These are phyloP conservation scores for Albatrellus ellisii DNA, from an alignment of 768 basidiomycete genomes.

Conservation along the genomic window DNA sequence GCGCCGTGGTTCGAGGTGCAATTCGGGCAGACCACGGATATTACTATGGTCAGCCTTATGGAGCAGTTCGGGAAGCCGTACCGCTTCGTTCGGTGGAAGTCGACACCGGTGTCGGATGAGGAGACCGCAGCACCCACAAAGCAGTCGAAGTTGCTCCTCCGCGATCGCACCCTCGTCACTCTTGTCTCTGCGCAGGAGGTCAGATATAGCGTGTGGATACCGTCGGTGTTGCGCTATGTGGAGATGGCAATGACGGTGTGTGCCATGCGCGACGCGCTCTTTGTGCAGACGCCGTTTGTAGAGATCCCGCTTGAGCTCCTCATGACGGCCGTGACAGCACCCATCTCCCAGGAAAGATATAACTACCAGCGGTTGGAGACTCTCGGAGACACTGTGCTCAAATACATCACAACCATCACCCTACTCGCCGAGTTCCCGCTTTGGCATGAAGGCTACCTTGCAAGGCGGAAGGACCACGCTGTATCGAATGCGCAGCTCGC, in stretches of 20 bases:
- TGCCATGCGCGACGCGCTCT: conserved; percentile 36
- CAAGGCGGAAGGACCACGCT: conserved; percentile 55
- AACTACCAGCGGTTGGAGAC: conserved; percentile 71
- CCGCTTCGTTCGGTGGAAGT: conserved; percentile 46
- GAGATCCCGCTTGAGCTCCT: conserved; percentile 35
- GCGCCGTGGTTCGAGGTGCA: conserved; percentile 31
- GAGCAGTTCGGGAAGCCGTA: conserved; percentile 30
- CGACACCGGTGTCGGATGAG: conserved; percentile 28
- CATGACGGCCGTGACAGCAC: conserved; percentile 45
- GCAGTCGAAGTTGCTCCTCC: conserved; percentile 27
- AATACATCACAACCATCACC: conserved; percentile 46
- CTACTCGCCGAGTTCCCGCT: conserved; percentile 48
- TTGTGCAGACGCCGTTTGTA: conserved; percentile 27
- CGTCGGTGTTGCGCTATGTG: conserved; percentile 53
- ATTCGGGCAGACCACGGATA: conserved; percentile 35
- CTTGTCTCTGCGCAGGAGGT: conserved; percentile 40
- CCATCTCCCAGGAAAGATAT: conserved; percentile 38
- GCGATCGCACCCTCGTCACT: conserved; percentile 30
- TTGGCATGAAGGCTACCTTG: conserved; percentile 77
- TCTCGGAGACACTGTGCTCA: conserved; percentile 64
- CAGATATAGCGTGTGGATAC: conserved; percentile 43
- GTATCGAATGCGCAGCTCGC: conserved; percentile 62
- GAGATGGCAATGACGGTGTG: conserved; percentile 35
- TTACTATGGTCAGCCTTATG: conserved; percentile 34
- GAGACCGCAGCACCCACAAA: conserved; percentile 27